phyloP scores from a whole-genome alignment of 805 yeast genomes.

The Lachancea quebecensis region DNA sequence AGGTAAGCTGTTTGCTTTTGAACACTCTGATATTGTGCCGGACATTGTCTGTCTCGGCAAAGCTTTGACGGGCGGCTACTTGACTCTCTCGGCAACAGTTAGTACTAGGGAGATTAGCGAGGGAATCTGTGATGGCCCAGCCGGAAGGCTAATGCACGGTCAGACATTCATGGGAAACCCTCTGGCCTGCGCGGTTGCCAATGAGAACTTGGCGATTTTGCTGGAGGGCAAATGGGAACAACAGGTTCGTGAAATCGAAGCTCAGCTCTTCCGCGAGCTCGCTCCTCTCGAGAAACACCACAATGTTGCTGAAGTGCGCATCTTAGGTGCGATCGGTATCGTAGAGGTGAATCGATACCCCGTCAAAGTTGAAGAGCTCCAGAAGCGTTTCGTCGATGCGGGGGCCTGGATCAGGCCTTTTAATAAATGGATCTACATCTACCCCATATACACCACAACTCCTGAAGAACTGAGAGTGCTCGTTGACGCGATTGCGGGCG shows the following conservation, averaged over 20 bases:
- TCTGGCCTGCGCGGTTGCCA: conserved; percentile 23
- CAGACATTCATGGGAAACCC: conserved; percentile 29
- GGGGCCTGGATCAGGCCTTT: conserved; percentile 23
- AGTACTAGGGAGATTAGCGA: conserved; percentile 14
- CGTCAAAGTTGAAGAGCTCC: conserved; percentile 6
- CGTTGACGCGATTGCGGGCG: background rate
- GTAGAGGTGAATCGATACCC: conserved; percentile 11
- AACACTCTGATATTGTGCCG: conserved; percentile 17
- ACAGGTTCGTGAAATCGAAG: conserved; percentile 17
- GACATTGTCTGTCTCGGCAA: conserved; percentile 25
- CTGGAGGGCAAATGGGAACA: conserved; percentile 18
- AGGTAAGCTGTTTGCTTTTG: conserved; percentile 33
- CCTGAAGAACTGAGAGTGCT: conserved; percentile 8
- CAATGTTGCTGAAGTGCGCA: conserved; percentile 15
- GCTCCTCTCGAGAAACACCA: conserved; percentile 3
- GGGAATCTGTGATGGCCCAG: conserved; percentile 16
- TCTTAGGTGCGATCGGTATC: conserved; percentile 21
- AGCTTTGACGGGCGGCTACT: conserved; percentile 25
- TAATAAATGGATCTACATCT: conserved; percentile 18
- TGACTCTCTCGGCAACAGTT: conserved; percentile 21
- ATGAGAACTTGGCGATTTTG: conserved; percentile 18
- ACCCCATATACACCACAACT: conserved; percentile 24
- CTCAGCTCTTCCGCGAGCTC: conserved; percentile 14
- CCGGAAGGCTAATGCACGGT: conserved; percentile 26
- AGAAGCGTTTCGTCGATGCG: conserved; percentile 11